Evolutionary conservation across 805 yeast genomes (phyloP).

Genomic region (Myxozyma monticola): DNA sequence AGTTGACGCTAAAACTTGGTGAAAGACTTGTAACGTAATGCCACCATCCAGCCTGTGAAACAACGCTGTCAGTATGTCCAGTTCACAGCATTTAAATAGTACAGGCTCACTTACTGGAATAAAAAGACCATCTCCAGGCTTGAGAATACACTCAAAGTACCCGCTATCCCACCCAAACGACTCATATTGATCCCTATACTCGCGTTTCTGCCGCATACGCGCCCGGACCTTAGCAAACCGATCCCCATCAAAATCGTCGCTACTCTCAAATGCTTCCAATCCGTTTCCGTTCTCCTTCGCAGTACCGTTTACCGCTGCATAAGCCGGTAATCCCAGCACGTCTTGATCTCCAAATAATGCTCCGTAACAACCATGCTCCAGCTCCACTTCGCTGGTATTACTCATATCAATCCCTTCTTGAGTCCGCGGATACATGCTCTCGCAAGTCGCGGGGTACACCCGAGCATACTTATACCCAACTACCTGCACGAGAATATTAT

Average conservation of each 20-base stretch:
- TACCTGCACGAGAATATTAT: constrained; percentile 33
- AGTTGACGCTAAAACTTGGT: constrained; percentile 32
- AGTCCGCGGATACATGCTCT: constrained; percentile 24
- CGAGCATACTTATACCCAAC: constrained; percentile 36
- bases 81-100: not conserved
- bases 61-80: not conserved
- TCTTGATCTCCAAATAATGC: constrained; percentile 11
- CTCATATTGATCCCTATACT: constrained; percentile 29
- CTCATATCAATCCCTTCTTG: constrained; percentile 21
- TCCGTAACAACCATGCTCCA: constrained; percentile 27
- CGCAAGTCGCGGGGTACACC: constrained; percentile 22
- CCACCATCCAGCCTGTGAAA: constrained; percentile 34
- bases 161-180: constrained; percentile 32
- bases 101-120: constrained; percentile 28
- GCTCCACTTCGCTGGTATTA: constrained; percentile 33
- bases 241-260: not conserved
- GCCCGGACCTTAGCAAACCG: constrained; percentile 1
- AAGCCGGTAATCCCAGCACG: not conserved
- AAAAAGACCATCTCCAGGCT: constrained; percentile 35
- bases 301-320: too few species aligned
- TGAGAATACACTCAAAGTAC: constrained; percentile 31
- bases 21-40: constrained; percentile 33
- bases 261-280: not conserved
- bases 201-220: constrained; percentile 8
- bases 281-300: not conserved